Evolutionary conservation across 495 filamentous ascomycete species (phyloP).

Genomic region (Penicillium lividum): DNA sequence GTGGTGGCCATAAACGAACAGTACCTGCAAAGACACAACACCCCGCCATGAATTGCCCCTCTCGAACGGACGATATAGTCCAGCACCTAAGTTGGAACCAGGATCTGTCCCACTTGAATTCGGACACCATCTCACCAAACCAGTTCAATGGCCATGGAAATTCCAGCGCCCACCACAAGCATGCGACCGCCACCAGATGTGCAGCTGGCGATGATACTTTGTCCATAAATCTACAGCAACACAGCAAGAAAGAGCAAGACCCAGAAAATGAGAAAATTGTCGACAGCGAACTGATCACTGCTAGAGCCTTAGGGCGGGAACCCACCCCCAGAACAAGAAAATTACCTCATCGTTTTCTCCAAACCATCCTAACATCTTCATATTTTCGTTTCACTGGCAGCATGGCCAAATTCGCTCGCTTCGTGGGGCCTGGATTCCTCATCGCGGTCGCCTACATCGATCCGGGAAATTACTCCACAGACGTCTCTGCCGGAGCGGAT

Average conservation of each 20-base stretch:
- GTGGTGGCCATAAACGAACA: no score
- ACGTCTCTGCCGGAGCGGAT: conserved; percentile 72
- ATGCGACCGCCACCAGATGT: conserved; percentile 24
- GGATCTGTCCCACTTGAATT: conserved; percentile 54
- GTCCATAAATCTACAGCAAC: conserved; percentile 25
- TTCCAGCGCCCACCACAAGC: conserved; percentile 37
- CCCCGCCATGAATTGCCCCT: conserved; percentile 62
- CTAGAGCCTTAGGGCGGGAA: conserved; percentile 30
- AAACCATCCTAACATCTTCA: conserved; percentile 18
- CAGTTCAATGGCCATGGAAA: conserved; percentile 61
- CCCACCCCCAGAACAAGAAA: conserved; percentile 38
- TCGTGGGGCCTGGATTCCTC: conserved; percentile 86
- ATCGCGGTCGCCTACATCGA: conserved; percentile 80
- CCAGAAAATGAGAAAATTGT: conserved; percentile 27
- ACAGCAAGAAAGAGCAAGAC: conserved; percentile 26
- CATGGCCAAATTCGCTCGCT: conserved; percentile 66
- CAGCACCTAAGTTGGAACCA: conserved; percentile 60
- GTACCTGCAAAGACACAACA: background rate
- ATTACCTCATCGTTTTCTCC: conserved; percentile 40
- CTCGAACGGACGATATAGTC: conserved; percentile 57
- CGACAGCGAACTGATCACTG: conserved; percentile 37
- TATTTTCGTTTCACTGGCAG: conserved; percentile 24
- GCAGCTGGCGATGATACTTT: conserved; percentile 27
- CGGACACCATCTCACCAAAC: conserved; percentile 60
- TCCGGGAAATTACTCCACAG: conserved; percentile 83